phyloP scores from a whole-genome alignment of 2,329 filamentous ascomycete species.

The Trichoderma brevicompactum region DNA sequence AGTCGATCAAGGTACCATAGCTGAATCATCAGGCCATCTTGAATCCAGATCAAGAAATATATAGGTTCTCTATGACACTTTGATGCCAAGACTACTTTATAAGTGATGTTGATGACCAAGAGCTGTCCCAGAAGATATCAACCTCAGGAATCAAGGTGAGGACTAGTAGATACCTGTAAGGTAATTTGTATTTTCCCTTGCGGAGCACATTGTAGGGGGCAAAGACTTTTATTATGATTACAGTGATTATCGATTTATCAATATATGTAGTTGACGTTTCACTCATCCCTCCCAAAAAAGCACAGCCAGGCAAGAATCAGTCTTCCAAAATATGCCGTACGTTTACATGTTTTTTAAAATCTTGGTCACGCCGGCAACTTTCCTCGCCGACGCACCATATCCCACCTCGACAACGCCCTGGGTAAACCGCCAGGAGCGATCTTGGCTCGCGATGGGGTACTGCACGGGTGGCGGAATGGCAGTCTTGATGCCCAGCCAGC shows the following conservation, averaged over 20 bases:
- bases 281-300: not conserved
- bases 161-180: not conserved
- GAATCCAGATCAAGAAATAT: conserved; percentile 10
- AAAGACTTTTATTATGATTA: conserved; percentile 3
- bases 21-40: conserved; percentile 4
- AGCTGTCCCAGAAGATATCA: too few species aligned
- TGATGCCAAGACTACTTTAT: not conserved
- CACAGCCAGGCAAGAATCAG: not conserved
- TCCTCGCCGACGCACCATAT: conserved; percentile 52
- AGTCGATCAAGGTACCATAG: not conserved
- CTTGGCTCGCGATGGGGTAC: conserved; percentile 75
- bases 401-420: conserved; percentile 65
- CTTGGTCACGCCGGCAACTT: conserved; percentile 47
- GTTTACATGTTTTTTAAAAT: conserved; percentile 50
- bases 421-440: conserved; percentile 67
- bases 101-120: not conserved
- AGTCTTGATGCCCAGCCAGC: conserved; percentile 68
- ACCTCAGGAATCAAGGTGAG: too few species aligned
- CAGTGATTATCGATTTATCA: not conserved
- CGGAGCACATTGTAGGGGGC: too few species aligned
- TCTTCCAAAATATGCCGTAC: not conserved
- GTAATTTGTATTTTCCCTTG: too few species aligned
- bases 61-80: not conserved
- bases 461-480: conserved; percentile 78
- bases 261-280: not conserved